Base-by-base conservation (phyloP, 768 basidiomycete species). In the Fibroporia radiculosa region DNA sequence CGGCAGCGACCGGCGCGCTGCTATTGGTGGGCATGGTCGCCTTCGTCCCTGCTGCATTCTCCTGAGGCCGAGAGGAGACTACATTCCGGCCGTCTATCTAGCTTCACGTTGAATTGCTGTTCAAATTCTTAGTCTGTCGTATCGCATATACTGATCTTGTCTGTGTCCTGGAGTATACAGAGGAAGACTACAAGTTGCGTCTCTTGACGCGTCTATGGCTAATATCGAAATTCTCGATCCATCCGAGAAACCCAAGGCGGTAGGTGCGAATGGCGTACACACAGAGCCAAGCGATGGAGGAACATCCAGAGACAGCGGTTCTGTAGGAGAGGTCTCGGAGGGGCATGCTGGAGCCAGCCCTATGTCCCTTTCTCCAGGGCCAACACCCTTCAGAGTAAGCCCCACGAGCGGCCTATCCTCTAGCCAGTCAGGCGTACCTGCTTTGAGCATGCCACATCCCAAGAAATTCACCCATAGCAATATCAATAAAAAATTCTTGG, bases 401-500 rank as follows among this genome's bases (percentile, higher is more conserved):
- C 37, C 45, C 6, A 38, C 38, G 37, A 35, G 42, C 48, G 50
- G 50, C 18, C 39, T 53, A 32, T 41, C 52, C 12, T 31, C 51
- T 20, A 48, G 42, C 11, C 37, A 49, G 2, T 23, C 48, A 7
- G 28, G 45, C 40, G 45, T 46, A 1, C 45, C 54, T 2, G 51
- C 53, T 19, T 40, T 60, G 18, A 58, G 56, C 45, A 54, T 56
- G 42, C 74, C 75, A 1, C 82, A 79, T 50, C 75, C 77, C 24
- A 98, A 97, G 72, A 82, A 84, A 58, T 93, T 93, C 65, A 88
- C 72, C 60, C 78, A 90, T 23, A 79, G 91, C 50, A 92, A 91
- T 60, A 90, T 97, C 64, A 95, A 90, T 71, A 95, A 93, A 78
- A 91, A 89, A 65, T 98, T 97, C 64, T 70, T 97, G 33, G 87